Percentiles rank a stretch among this genome's conserved stretches.
Conservation (phyloP, 2,329 filamentous ascomycete genomes). For the Coniochaeta sp. region DNA sequence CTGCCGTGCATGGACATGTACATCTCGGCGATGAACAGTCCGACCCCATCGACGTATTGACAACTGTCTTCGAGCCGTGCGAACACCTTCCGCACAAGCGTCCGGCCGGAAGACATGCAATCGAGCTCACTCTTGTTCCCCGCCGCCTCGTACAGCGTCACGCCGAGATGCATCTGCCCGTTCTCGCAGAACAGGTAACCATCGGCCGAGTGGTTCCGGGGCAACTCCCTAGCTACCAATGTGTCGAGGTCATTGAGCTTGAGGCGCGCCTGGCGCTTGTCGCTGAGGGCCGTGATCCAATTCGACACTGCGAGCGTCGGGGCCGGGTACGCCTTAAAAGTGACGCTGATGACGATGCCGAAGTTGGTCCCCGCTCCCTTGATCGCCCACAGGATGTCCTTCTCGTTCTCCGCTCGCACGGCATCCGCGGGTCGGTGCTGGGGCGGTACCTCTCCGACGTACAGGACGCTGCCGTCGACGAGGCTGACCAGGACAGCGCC, state of each 20-base stretch:
- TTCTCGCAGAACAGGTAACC: constrained; percentile 47
- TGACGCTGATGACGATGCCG: constrained; percentile 47
- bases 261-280: constrained; percentile 21
- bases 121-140: constrained; percentile 12
- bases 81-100: constrained; percentile 16
- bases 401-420: constrained; percentile 37
- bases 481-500: constrained; percentile 52
- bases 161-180: constrained; percentile 39
- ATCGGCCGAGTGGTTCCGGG: constrained; percentile 39
- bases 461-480: constrained; percentile 36
- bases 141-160: constrained; percentile 39
- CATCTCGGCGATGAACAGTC: constrained; percentile 52
- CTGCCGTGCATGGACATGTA: constrained; percentile 58
- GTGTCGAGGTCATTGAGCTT: constrained; percentile 33
- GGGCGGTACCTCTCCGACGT: constrained; percentile 42
- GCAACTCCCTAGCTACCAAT: constrained; percentile 30
- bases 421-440: constrained; percentile 32
- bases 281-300: constrained; percentile 30
- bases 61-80: constrained; percentile 22
- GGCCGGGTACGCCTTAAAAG: constrained; percentile 38
- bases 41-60: constrained; percentile 36
- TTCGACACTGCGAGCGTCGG: constrained; percentile 31
- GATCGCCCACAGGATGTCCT: constrained; percentile 48
- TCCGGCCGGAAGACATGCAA: constrained; percentile 7
- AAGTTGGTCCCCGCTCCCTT: constrained; percentile 55